Evolutionary conservation across 1,284 basidiomycete genomes (phyloP), one percentile per base, ranked within the genome.

Genomic region (Retiboletus flavoniger): DNA sequence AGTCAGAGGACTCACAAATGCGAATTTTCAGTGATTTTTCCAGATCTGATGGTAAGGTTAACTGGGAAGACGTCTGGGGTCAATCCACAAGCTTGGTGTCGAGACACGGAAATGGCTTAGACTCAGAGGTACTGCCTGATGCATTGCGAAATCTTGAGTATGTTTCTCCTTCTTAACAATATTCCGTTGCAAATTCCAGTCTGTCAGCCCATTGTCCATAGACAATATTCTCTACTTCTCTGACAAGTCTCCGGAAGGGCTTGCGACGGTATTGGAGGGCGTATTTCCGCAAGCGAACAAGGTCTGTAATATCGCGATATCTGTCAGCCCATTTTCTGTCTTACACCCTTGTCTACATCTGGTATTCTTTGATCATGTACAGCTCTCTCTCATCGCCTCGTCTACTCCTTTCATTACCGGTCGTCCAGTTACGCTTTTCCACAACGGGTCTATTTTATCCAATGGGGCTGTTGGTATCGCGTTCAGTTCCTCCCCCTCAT

Each of bases 341-440:
- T 55, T 16, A 45, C 29, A 17, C 2, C 21, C 7, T 35, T 29
- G 1, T 53, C 7, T 46, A 14, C 45, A 29, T 16, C 19, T 10
- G 28, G 1, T 51, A 53, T 61, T 36, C 54, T 34, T 54, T 35
- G 9, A 40, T 42, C 24, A 24, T 26, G 32, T 34, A 13, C 61
- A 91, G 85, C 70, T 91, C 35, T 91, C 91, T 14, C 75, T 93
- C 19, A 69, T 89, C 13, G 87, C 85, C 0, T 79, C 91, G 0
- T 87, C 89, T 0, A 95, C 93, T 0, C 92, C 93, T 0, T 95
- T 95, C 68, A 75, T 93, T 19, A 95, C 91, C 0, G 91, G 90
- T 10, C 76, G 87, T 19, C 87, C 89, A 2, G 83, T 88, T 46
- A 95, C 93, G 0, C 73, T 95, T 2, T 85, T 93, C 60, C 72